phyloP scores from a whole-genome alignment of 2,329 filamentous ascomycete species.

The Zalaria obscura region DNA sequence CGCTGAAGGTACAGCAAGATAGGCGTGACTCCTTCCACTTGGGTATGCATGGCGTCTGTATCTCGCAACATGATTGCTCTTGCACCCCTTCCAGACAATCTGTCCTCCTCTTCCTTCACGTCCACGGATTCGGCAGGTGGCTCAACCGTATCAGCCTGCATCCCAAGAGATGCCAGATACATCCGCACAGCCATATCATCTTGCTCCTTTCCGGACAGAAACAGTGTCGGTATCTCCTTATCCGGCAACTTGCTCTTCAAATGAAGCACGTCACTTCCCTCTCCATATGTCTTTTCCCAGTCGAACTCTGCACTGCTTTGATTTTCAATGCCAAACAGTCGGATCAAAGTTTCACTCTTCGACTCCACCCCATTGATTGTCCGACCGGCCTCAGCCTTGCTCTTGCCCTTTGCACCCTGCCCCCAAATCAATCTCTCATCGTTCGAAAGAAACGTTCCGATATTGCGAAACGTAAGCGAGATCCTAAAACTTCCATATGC shows the following conservation, averaged over 20 bases:
- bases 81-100: constrained; percentile 2
- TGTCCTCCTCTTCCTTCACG: constrained; percentile 10
- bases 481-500: constrained; percentile 67
- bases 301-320: constrained; percentile 49
- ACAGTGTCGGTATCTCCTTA: constrained; percentile 22
- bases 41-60: constrained; percentile 18
- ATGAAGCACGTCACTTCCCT: constrained; percentile 73
- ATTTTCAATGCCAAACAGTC: constrained; percentile 77
- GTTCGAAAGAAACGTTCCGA: constrained; percentile 67
- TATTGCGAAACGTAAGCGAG: constrained; percentile 78
- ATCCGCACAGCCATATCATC: constrained; percentile 19
- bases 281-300: constrained; percentile 64
- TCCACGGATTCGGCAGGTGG: constrained; percentile 7
- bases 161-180: constrained; percentile 14
- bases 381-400: constrained; percentile 39
- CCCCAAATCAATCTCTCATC: constrained; percentile 69
- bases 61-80: constrained; percentile 19
- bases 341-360: constrained; percentile 55
- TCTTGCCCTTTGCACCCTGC: constrained; percentile 68
- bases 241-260: constrained; percentile 19
- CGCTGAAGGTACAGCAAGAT: constrained; percentile 22
- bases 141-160: constrained; percentile 3
- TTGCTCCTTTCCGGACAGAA: constrained; percentile 16
- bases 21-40: constrained; percentile 12
- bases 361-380: constrained; percentile 57